Evolutionary conservation across 306 rosid species (phyloP).

Genomic region (Cajanus cajan): DNA sequence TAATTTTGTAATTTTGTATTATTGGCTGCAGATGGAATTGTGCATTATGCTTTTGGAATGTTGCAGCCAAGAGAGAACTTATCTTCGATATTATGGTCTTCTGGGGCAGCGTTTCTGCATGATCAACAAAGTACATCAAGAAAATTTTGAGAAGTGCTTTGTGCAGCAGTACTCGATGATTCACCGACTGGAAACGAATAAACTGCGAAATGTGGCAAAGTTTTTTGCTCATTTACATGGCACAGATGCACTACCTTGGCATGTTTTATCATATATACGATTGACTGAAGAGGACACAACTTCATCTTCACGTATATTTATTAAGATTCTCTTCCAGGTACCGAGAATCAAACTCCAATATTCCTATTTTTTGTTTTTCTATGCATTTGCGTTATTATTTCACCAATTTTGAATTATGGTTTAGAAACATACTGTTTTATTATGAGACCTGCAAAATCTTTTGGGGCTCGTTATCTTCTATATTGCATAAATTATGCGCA

Average conservation of each 20-base stretch:
- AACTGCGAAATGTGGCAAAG: constrained; percentile 77
- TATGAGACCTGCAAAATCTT: not conserved
- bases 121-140: constrained; percentile 87
- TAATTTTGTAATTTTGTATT: constrained; percentile 16
- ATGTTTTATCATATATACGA: constrained; percentile 72
- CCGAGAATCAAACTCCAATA: not conserved
- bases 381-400: not conserved
- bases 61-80: constrained; percentile 92
- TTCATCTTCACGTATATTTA: constrained; percentile 82
- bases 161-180: constrained; percentile 93
- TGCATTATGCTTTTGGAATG: constrained; percentile 85
- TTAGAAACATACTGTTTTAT: not conserved
- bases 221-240: constrained; percentile 93
- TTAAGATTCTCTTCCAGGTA: constrained; percentile 93
- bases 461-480: not conserved
- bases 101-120: constrained; percentile 85
- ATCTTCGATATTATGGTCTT: constrained; percentile 86
- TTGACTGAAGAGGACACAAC: constrained; percentile 90
- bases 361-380: not conserved
- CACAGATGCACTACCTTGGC: constrained; percentile 91
- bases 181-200: constrained; percentile 82
- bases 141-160: constrained; percentile 88
- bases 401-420: not conserved
- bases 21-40: constrained; percentile 63
- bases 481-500: not conserved